Percentiles rank a stretch among this genome's conserved stretches.
Evolutionary conservation across 2,329 filamentous ascomycete genomes (phyloP).

Genomic region (Aspergillus sp.): DNA sequence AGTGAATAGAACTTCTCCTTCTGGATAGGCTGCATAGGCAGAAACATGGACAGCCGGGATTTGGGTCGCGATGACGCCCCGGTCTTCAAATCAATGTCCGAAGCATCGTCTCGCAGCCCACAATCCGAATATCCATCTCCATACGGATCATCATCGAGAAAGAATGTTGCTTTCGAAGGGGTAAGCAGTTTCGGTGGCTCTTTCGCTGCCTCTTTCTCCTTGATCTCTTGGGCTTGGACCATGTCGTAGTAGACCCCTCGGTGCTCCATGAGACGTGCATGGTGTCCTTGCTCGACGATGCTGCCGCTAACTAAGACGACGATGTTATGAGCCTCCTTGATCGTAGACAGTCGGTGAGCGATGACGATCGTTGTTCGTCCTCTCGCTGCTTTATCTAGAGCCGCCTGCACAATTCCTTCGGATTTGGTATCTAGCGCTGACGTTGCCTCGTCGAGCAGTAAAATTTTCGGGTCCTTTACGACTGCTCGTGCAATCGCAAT

Average conservation of each 20-base stretch:
- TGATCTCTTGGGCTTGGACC: conserved; percentile 68
- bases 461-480: conserved; percentile 75
- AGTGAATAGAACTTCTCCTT: conserved; percentile 46
- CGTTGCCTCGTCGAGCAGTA: conserved; percentile 86
- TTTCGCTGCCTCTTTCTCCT: conserved; percentile 24
- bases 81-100: conserved; percentile 9
- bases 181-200: neutral
- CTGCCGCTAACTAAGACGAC: conserved; percentile 75
- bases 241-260: conserved; percentile 73
- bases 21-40: conserved; percentile 28
- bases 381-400: conserved; percentile 69
- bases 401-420: conserved; percentile 81
- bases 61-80: neutral
- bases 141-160: conserved; percentile 11
- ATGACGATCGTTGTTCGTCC: conserved; percentile 43
- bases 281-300: conserved; percentile 85
- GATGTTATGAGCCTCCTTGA: conserved; percentile 44
- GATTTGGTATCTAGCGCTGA: conserved; percentile 83
- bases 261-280: conserved; percentile 68
- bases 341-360: conserved; percentile 44
- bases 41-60: conserved; percentile 10
- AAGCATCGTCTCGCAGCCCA: conserved; percentile 10
- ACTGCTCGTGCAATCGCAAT: conserved; percentile 81
- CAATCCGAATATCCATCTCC: neutral
- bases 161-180: conserved; percentile 12